Evolutionary conservation across 2,329 filamentous ascomycete species (phyloP).

Genomic region (Microdochium bolleyi): DNA sequence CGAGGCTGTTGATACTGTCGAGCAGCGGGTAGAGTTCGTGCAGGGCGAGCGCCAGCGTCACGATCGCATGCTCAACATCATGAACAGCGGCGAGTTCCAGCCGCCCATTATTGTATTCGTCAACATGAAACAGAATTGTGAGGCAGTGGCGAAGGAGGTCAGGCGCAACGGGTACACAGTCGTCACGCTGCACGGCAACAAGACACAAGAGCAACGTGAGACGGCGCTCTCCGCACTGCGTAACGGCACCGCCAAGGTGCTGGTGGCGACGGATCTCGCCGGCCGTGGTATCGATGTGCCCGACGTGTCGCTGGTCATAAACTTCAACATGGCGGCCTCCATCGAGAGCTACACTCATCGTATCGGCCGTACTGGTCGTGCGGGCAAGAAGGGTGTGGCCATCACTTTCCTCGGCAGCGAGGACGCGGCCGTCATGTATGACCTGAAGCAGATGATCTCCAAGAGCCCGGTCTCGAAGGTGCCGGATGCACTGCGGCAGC

Average conservation of each 20-base stretch:
- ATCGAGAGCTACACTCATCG: slow-evolving; percentile 97
- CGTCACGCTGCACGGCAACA: slow-evolving; percentile 88
- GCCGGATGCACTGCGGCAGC: slow-evolving; percentile 82
- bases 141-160: slow-evolving; percentile 88
- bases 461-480: slow-evolving; percentile 86
- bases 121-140: slow-evolving; percentile 99
- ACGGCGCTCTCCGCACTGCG: slow-evolving; percentile 81
- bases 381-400: slow-evolving; percentile 90
- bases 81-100: slow-evolving; percentile 69
- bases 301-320: slow-evolving; percentile 88
- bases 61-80: slow-evolving; percentile 88
- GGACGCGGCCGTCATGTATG: slow-evolving; percentile 85
- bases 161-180: slow-evolving; percentile 86
- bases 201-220: slow-evolving; percentile 97
- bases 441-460: slow-evolving; percentile 88
- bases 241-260: slow-evolving; percentile 70
- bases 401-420: slow-evolving; percentile 93
- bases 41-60: slow-evolving; percentile 91
- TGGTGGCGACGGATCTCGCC: slow-evolving; percentile 92
- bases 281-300: slow-evolving; percentile 96
- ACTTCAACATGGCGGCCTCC: slow-evolving; percentile 95
- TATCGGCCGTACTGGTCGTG: slow-evolving; percentile 93
- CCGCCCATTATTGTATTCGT: slow-evolving; percentile 98
- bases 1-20: slow-evolving; percentile 94
- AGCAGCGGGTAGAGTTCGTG: slow-evolving; percentile 92